Evolutionary conservation across 768 basidiomycete species (phyloP), one percentile per base, ranked within the genome.

Genomic region (Ramaria sp.): DNA sequence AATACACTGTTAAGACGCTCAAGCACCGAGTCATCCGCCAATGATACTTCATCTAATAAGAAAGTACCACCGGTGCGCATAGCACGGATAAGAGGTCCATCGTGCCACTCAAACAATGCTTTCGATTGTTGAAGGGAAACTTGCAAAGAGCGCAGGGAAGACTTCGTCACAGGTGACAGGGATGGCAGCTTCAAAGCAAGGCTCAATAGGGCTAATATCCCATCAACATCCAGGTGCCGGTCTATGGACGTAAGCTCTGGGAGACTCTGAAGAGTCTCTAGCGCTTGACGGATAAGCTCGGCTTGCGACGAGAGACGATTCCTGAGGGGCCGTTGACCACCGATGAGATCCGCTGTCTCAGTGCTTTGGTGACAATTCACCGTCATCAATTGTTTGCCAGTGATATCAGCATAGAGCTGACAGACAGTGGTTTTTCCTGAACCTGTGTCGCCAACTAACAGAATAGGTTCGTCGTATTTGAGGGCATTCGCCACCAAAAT

Each of bases 311-410:
- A 69, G 19, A 73, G 72, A 20, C 88, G 82, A 69, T 90, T 91
- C 31, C 95, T 83, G 11, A 91, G 73, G 5, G 95, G 95, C 34
- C 95, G 80, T 62, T 96, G 79, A 38, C 92, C 90, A 19, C 96
- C 96, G 51, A 98, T 90, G 22, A 99, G 75, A 67, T 99, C 96
- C 11, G 94, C 91, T 0, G 95, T 96, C 72, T 99, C 96, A 27
- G 94, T 98, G 66, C 96, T 97, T 69, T 96, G 93, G 67, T 99
- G 96, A 64, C 96, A 98, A 62, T 91, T 98, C 61, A 99, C 79
- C 4, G 82, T 75, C 62, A 85, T 73, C 27, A 99, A 73, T 37
- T 68, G 72, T 64, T 81, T 82, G 24, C 70, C 69, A 22, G 79
- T 70, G 1, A 82, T 81, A 45, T 84, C 78, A 0, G 96, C 88